A percentile compares a stretch with the other conserved stretches of the same genome.
Evolutionary conservation across 2,329 filamentous ascomycete genomes (phyloP).

Genomic region (Fusarium sp.): DNA sequence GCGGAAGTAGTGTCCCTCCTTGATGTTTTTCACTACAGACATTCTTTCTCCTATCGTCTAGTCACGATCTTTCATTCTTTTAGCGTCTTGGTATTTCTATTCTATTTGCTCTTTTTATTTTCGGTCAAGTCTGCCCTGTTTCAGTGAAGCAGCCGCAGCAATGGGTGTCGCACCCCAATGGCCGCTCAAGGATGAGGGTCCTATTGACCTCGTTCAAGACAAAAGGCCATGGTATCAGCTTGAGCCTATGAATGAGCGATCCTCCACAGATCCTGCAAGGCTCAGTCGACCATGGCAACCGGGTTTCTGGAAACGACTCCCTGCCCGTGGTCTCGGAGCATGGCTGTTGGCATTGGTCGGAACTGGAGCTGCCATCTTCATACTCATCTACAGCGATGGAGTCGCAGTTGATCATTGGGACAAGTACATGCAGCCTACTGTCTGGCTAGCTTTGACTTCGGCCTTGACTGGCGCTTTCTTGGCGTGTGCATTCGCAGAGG

Average conservation of each 20-base stretch:
- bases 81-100: not conserved
- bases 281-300: conserved; percentile 34
- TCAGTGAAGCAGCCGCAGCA: not conserved
- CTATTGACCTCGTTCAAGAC: not conserved
- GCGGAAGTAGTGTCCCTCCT: not conserved
- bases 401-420: conserved; percentile 32
- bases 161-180: conserved; percentile 5
- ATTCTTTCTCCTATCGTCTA: not conserved
- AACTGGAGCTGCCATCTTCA: conserved; percentile 21
- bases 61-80: not conserved
- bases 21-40: not conserved
- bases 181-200: conserved; percentile 24
- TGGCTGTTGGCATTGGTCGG: conserved; percentile 29
- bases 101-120: not conserved
- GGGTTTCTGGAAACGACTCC: conserved; percentile 33
- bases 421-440: conserved; percentile 28
- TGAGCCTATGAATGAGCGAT: conserved; percentile 4
- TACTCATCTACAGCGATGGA: conserved; percentile 30
- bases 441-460: conserved; percentile 36
- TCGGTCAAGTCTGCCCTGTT: not conserved
- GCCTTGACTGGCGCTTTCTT: conserved; percentile 31
- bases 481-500: conserved; percentile 32
- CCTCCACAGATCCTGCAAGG: conserved; percentile 6
- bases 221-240: conserved; percentile 26
- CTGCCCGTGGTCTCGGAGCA: conserved; percentile 24